Base-by-base conservation (phyloP, 805 yeast genomes). In the Schwanniomyces pseudopolymorphus region DNA sequence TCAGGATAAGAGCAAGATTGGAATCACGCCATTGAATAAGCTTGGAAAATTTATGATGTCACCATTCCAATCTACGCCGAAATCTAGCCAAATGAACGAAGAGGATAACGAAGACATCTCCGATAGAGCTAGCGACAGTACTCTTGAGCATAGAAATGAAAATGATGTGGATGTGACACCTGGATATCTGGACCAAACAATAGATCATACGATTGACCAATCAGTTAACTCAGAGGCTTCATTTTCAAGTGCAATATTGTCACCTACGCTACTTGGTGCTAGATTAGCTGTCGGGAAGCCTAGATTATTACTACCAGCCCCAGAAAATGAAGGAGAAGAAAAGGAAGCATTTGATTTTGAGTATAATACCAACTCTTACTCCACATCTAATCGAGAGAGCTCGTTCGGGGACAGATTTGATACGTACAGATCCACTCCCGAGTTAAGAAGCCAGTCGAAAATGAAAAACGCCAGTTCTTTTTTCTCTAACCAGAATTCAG, bases 241-340 rank as follows among this genome's bases (percentile, higher is more conserved):
- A 1, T 38, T 48, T 16, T 45, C 48, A 14, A 43, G 43, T 22
- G 14, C 41, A 10, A 52, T 65, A 8, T 52, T 67, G 9, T 67
- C 69, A 39, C 78, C 77, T 2, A 72, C 78, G 2, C 54, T 54
- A n/a, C 49, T 72, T 17, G 78, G 78, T 0, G 77, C 76, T 4
- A 60, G 64, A 43, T 58, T 63, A 43, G 78, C 78, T 1, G 49
- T 71, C 33, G 52, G 57, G 25, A 60, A 55, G 43, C 71, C 63
- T 14, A 56, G 51, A 42, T 53, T 66, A 42, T 51, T 66, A n/a
- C 59, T 66, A 37, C 63, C 72, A 8, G 63, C 67, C n/a, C 50
- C 54, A 11, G 13, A 54, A n/a, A 39, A 27, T 2, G 52, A 47
- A 7, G 4, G n/a, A 26, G 28, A 26, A 7, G 14, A 21, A 5